Percentiles rank a stretch among this genome's conserved stretches.
phyloP scores from a whole-genome alignment of 371 early-diverging fungal species.

The Gilbertella persicaria region DNA sequence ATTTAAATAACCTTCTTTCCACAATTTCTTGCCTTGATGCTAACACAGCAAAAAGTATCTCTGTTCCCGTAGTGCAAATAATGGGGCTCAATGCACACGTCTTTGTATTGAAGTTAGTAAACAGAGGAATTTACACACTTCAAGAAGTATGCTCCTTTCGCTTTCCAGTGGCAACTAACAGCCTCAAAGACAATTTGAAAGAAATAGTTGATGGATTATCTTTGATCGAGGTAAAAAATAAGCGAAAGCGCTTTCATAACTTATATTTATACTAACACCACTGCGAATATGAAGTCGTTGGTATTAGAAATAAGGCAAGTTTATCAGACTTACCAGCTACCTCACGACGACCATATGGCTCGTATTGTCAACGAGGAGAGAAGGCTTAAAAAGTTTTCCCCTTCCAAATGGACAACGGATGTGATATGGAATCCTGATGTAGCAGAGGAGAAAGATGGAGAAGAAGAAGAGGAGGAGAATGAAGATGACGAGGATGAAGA shows the following conservation, averaged over 20 bases:
- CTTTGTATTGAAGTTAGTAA: neutral
- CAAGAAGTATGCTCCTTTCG: constrained; percentile 3
- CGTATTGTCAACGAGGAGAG: constrained; percentile 2
- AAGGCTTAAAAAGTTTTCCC: no score
- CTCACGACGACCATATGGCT: neutral
- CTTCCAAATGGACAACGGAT: no score
- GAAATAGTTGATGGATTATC: constrained; percentile 1
- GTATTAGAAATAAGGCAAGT: neutral
- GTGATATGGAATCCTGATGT: no score
- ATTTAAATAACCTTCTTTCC: no score
- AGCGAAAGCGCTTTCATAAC: neutral
- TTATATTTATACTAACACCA: neutral
- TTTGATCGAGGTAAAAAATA: constrained; percentile 4
- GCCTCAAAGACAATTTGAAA: neutral
- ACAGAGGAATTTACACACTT: neutral
- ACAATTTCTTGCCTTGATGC: neutral
- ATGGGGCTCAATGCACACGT: constrained; percentile 2
- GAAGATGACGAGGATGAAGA: no score
- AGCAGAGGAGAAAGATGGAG: no score
- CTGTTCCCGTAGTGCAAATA: constrained; percentile 1
- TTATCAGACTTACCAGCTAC: neutral
- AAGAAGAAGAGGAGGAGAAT: no score
- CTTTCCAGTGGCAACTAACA: neutral
- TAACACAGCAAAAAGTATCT: constrained; percentile 1
- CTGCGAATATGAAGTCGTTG: neutral